Conservation (phyloP, 192 early-diverging fungal genomes). For the Glomus cerebriforme region DNA sequence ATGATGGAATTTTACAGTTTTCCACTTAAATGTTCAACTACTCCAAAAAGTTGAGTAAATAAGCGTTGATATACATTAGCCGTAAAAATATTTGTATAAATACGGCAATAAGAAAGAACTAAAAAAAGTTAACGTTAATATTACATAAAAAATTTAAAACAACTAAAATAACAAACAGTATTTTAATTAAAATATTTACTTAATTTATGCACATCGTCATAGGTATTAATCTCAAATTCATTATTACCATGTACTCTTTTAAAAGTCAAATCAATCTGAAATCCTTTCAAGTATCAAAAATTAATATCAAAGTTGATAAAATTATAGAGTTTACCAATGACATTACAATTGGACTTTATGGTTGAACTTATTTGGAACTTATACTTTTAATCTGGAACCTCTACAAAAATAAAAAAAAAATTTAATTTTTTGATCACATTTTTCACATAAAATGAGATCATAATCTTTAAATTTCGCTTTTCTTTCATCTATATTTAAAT, state of each 20-base stretch:
- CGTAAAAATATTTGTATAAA: conserved; percentile 6
- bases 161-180: background rate
- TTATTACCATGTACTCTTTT: background rate
- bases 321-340: background rate
- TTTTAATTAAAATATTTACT: background rate
- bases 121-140: background rate
- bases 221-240: conserved; percentile 1
- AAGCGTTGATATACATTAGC: background rate
- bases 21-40: background rate
- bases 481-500: no score
- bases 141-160: background rate
- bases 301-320: background rate
- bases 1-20: background rate
- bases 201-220: background rate
- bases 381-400: no score
- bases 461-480: no score
- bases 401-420: no score
- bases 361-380: conserved; percentile 1
- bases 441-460: no score
- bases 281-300: background rate
- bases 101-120: background rate
- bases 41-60: background rate
- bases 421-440: no score
- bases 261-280: conserved; percentile 3
- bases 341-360: background rate